Evolutionary conservation across 768 basidiomycete genomes (phyloP).

Genomic region (Kwoniella shandongensis): DNA sequence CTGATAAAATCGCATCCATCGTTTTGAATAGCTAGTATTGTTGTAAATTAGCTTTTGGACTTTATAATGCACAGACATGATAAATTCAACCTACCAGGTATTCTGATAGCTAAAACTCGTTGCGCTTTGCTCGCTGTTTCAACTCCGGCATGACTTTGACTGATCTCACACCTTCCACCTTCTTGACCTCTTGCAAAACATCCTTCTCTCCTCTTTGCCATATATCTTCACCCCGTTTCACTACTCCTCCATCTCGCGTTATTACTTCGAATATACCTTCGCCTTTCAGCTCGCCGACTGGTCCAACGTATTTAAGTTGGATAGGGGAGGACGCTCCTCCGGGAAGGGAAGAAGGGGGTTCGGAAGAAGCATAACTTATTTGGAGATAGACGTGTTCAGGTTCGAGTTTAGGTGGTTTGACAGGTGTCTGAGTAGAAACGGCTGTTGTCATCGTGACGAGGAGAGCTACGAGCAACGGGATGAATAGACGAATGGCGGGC

Average conservation of each 20-base stretch:
- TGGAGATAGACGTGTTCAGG: conserved; percentile 39
- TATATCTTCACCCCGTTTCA: conserved; percentile 19
- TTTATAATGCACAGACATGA: background rate
- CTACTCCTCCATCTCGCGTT: conserved; percentile 6
- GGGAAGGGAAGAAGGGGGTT: conserved; percentile 9
- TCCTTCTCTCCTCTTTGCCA: conserved; percentile 3
- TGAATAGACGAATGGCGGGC: background rate
- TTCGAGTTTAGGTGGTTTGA: conserved; percentile 34
- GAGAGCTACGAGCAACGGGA: background rate
- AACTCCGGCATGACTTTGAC: conserved; percentile 35
- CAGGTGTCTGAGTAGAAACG: conserved; percentile 20
- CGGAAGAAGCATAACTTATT: conserved; percentile 25
- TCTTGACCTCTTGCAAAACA: conserved; percentile 22
- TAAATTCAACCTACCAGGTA: background rate
- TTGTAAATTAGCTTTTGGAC: too few species aligned
- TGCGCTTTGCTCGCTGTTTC: conserved; percentile 40
- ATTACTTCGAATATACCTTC: conserved; percentile 43
- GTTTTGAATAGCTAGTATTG: too few species aligned
- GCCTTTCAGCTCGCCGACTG: conserved; percentile 41
- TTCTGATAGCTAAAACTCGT: conserved; percentile 20
- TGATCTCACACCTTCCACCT: conserved; percentile 29
- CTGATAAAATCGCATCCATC: too few species aligned
- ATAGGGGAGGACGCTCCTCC: background rate
- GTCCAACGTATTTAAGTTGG: conserved; percentile 30
- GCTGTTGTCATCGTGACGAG: background rate